phyloP scores from a whole-genome alignment of 1,139 yeast genomes.

The Oligophagozyma castellii region DNA sequence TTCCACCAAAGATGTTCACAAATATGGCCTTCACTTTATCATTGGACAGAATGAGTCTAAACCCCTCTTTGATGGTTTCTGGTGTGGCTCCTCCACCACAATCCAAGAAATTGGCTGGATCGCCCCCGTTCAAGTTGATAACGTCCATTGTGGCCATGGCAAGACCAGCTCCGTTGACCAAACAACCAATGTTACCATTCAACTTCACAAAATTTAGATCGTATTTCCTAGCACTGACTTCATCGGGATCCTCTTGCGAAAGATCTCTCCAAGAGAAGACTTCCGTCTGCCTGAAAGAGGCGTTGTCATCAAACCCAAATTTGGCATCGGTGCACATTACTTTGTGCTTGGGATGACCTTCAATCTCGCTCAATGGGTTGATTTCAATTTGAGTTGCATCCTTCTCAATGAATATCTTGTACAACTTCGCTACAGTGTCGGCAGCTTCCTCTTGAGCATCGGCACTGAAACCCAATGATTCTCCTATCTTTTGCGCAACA shows the following conservation, averaged over 20 bases:
- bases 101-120: constrained; percentile 97
- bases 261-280: constrained; percentile 94
- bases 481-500: constrained; percentile 65
- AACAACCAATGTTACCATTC: constrained; percentile 96
- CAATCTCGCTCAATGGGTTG: constrained; percentile 93
- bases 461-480: constrained; percentile 65
- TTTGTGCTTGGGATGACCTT: constrained; percentile 33
- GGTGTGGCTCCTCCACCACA: constrained; percentile 99
- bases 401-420: constrained; percentile 74
- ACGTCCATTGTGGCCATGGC: constrained; percentile 99
- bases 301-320: constrained; percentile 95
- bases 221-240: constrained; percentile 78
- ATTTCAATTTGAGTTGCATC: constrained; percentile 98
- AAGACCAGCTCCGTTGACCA: constrained; percentile 98
- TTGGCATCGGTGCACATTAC: constrained; percentile 99
- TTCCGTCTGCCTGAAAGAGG: constrained; percentile 87
- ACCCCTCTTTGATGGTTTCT: constrained; percentile 93
- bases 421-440: constrained; percentile 71
- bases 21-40: constrained; percentile 86
- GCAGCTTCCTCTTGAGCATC: constrained; percentile 82
- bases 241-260: constrained; percentile 97
- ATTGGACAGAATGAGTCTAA: constrained; percentile 83
- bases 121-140: constrained; percentile 95
- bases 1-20: constrained; percentile 98
- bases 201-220: constrained; percentile 94